A percentile compares a stretch with the other conserved stretches of the same genome.
Evolutionary conservation across 306 rosid genomes (phyloP).

Genomic region (Spatholobus suberectus): DNA sequence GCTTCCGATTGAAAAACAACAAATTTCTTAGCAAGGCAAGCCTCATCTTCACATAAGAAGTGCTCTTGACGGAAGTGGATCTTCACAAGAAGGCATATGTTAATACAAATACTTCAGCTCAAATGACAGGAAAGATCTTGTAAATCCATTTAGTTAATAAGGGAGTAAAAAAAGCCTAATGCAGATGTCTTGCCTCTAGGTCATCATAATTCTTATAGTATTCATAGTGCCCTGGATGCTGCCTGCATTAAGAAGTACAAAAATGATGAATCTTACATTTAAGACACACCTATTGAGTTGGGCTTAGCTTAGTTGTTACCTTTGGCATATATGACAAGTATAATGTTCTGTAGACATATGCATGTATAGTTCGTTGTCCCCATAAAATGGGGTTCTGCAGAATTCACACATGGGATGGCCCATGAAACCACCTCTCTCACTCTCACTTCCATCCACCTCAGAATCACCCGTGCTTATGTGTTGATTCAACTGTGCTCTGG

Average conservation of each 20-base stretch:
- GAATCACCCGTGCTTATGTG: constrained; percentile 88
- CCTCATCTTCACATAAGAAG: constrained; percentile 96
- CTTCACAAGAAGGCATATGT: constrained; percentile 51
- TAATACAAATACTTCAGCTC: constrained; percentile 34
- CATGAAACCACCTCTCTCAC: constrained; percentile 95
- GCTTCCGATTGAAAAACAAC: constrained; percentile 82
- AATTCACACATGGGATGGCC: constrained; percentile 98
- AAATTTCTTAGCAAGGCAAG: constrained; percentile 89
- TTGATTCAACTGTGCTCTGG: constrained; percentile 79
- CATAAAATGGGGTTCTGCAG: constrained; percentile 87
- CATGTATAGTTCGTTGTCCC: constrained; percentile 86
- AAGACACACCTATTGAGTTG: neutral
- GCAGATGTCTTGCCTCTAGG: constrained; percentile 77
- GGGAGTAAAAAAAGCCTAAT: constrained; percentile 1
- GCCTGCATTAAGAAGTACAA: constrained; percentile 63
- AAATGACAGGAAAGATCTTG: constrained; percentile 8
- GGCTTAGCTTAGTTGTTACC: constrained; percentile 52
- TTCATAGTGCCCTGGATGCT: constrained; percentile 85
- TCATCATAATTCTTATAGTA: constrained; percentile 92
- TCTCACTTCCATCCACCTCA: constrained; percentile 97
- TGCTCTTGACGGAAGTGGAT: constrained; percentile 91
- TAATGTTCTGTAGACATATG: constrained; percentile 97
- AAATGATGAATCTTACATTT: constrained; percentile 25
- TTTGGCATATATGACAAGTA: constrained; percentile 94
- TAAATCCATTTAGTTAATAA: neutral